These are phyloP conservation scores for Zymoseptoria crescenta DNA, from an alignment of 2,329 filamentous ascomycete genomes.

Conservation along the genomic window DNA sequence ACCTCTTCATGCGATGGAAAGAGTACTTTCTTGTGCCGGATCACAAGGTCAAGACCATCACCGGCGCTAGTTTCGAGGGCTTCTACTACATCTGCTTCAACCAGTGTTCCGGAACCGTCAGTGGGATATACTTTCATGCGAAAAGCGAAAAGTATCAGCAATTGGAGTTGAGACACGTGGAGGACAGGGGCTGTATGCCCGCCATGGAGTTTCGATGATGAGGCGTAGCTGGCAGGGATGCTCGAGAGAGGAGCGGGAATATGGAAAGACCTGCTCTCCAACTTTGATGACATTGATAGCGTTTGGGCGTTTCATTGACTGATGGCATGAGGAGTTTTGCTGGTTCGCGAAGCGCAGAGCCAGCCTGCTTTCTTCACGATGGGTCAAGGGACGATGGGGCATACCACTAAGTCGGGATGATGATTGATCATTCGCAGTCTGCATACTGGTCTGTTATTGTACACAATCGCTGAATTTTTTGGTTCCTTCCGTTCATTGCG, in stretches of 20 bases:
- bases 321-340: not conserved
- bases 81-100: slow-evolving; percentile 99
- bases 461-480: not conserved
- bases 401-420: not conserved
- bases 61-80: slow-evolving; percentile 91
- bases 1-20: slow-evolving; percentile 99
- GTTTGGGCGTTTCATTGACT: slow-evolving; percentile 13
- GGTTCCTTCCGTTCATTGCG: not conserved
- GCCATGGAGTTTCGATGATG: slow-evolving; percentile 80
- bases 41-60: slow-evolving; percentile 82
- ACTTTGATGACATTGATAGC: slow-evolving; percentile 14
- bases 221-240: not conserved
- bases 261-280: not conserved
- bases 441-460: not conserved
- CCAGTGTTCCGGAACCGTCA: slow-evolving; percentile 75
- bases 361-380: not conserved
- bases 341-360: not conserved
- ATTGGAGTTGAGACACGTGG: slow-evolving; percentile 80
- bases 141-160: slow-evolving; percentile 99
- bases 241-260: not conserved
- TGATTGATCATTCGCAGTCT: not conserved
- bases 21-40: slow-evolving; percentile 96
- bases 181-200: slow-evolving; percentile 73
- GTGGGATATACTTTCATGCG: slow-evolving; percentile 93
- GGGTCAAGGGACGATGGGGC: not conserved